Evolutionary conservation across 805 yeast species (phyloP).

Genomic region (Kuraishia hungarica): DNA sequence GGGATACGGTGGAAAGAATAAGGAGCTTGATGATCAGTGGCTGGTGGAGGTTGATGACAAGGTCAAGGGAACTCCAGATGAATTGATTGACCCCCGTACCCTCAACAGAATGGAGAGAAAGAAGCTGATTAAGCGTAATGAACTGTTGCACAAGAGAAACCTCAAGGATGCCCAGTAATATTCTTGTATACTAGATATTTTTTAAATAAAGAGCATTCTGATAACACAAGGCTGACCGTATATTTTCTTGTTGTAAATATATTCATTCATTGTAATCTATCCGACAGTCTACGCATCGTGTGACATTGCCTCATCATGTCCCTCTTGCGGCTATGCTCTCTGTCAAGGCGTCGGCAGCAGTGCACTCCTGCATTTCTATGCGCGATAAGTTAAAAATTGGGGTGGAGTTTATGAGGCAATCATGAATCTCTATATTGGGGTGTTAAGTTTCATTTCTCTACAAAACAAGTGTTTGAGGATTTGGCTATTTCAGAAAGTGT

Average conservation of each 20-base stretch:
- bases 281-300: too few relatives aligned
- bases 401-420: not conserved
- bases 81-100: conserved; percentile 80
- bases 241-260: too few relatives aligned
- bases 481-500: not conserved
- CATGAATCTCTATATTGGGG: not conserved
- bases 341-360: not conserved
- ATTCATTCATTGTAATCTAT: too few relatives aligned
- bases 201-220: not conserved
- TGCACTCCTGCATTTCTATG: not conserved
- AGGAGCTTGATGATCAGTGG: conserved; percentile 86
- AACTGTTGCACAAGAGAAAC: conserved; percentile 78
- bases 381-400: not conserved
- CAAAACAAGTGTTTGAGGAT: not conserved
- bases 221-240: not conserved
- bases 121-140: conserved; percentile 76
- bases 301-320: not conserved
- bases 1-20: conserved; percentile 95
- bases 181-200: not conserved
- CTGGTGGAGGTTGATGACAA: conserved; percentile 86
- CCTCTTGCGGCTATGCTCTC: not conserved
- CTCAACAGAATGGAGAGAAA: conserved; percentile 77
- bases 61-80: conserved; percentile 47
- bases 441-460: not conserved
- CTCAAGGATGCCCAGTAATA: conserved; percentile 23